These are phyloP conservation scores for Fusarium subglutinans DNA, from an alignment of 2,329 filamentous ascomycete genomes.

Conservation along the genomic window DNA sequence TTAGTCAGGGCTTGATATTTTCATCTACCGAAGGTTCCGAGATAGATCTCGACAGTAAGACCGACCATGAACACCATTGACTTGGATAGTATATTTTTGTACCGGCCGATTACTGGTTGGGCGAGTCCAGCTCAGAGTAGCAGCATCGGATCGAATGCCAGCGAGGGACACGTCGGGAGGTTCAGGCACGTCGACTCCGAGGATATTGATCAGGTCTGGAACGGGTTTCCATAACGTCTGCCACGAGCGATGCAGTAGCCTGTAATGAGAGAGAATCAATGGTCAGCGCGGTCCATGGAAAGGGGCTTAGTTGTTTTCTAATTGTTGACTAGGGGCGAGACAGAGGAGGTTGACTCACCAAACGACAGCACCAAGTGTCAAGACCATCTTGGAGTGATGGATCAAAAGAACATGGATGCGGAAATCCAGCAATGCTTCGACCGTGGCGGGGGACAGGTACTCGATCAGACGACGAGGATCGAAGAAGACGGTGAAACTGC, in stretches of 20 bases:
- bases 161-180: conserved; percentile 90
- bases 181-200: conserved; percentile 93
- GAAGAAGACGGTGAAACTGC: conserved; percentile 47
- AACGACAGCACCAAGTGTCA: conserved; percentile 62
- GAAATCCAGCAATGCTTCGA: conserved; percentile 51
- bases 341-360: conserved; percentile 55
- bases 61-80: conserved; percentile 91
- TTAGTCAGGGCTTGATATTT: conserved; percentile 17
- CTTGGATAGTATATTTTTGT: conserved; percentile 88
- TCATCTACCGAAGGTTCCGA: neutral
- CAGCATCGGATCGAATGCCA: conserved; percentile 85
- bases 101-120: conserved; percentile 73
- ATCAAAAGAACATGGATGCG: conserved; percentile 58
- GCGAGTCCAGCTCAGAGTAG: conserved; percentile 90
- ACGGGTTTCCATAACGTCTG: conserved; percentile 92
- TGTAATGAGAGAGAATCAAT: conserved; percentile 46
- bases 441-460: conserved; percentile 42
- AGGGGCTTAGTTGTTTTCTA: neutral
- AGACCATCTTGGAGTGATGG: conserved; percentile 63
- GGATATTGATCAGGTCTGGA: conserved; percentile 86
- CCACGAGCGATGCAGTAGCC: conserved; percentile 86
- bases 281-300: conserved; percentile 20
- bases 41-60: conserved; percentile 23
- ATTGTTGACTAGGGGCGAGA: neutral
- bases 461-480: conserved; percentile 45